Evolutionary conservation across 2,329 filamentous ascomycete species (phyloP).

Genomic region (Exophiala viscosa): DNA sequence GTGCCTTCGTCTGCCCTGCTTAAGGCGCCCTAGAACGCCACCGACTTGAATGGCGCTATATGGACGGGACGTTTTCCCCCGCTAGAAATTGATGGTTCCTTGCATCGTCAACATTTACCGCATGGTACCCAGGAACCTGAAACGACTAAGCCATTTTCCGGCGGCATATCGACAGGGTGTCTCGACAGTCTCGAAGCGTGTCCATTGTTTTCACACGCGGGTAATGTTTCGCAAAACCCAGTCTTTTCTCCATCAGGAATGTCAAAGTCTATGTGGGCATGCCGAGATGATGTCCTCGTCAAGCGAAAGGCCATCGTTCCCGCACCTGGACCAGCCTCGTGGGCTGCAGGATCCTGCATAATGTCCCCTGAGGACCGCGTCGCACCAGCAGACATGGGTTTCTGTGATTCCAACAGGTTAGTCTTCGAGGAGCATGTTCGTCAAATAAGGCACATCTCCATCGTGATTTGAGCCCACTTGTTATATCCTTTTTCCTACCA

Average conservation of each 20-base stretch:
- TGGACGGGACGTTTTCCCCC: neutral
- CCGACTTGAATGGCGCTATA: neutral
- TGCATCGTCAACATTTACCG: neutral
- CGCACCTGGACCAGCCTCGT: neutral
- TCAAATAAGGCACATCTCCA: conserved; percentile 13
- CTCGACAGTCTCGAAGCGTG: neutral
- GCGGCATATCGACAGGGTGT: neutral
- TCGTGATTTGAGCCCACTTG: conserved; percentile 19
- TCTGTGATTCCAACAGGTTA: neutral
- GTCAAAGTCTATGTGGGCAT: too few relatives aligned
- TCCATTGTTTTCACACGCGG: too few relatives aligned
- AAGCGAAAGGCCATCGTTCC: neutral
- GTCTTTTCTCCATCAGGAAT: too few relatives aligned
- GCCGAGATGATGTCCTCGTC: too few relatives aligned
- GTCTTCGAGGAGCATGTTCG: neutral
- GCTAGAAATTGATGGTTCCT: neutral
- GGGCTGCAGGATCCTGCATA: neutral
- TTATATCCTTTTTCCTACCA: conserved; percentile 12
- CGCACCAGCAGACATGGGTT: neutral
- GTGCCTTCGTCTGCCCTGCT: neutral
- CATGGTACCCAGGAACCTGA: neutral
- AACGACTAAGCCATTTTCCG: neutral
- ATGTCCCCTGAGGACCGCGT: conserved; percentile 1
- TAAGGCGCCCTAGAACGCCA: neutral
- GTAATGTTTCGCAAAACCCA: too few relatives aligned